Evolutionary conservation across 2,329 filamentous ascomycete genomes (phyloP).

Genomic region (Chaetoscypha palmicola): DNA sequence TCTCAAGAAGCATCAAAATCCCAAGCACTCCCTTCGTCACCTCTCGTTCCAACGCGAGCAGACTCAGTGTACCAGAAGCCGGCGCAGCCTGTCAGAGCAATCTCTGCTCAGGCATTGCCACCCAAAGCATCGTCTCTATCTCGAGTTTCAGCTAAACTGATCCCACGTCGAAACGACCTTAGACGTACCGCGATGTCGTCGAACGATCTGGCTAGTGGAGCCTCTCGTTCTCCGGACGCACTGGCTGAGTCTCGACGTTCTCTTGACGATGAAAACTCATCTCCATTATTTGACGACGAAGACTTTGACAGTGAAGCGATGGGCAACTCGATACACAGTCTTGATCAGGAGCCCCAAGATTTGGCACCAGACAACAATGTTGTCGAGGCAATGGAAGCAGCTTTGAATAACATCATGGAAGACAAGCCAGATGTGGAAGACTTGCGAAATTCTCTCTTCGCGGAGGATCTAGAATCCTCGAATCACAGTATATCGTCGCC

Average conservation of each 20-base stretch:
- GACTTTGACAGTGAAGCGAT: conserved; percentile 65
- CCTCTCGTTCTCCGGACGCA: conserved; percentile 29
- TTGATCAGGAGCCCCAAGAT: conserved; percentile 62
- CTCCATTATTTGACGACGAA: conserved; percentile 75
- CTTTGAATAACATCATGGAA: conserved; percentile 86
- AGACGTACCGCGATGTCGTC: conserved; percentile 54
- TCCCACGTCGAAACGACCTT: conserved; percentile 43
- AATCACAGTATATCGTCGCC: conserved; percentile 43
- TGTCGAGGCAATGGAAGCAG: conserved; percentile 87
- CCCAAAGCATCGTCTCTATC: conserved; percentile 37
- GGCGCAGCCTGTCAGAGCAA: conserved; percentile 16
- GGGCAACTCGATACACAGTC: conserved; percentile 65
- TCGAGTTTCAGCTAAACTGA: conserved; percentile 41
- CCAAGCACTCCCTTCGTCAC: conserved; percentile 15
- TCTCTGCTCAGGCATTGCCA: conserved; percentile 31
- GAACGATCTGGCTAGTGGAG: conserved; percentile 47
- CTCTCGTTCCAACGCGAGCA: conserved; percentile 29
- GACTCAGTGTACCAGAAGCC: conserved; percentile 33
- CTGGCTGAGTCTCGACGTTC: conserved; percentile 52
- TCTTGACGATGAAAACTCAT: conserved; percentile 55
- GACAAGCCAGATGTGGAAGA: conserved; percentile 63
- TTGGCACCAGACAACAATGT: conserved; percentile 65
- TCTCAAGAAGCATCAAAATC: conserved; percentile 63
- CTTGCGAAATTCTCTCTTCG: conserved; percentile 60
- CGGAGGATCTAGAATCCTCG: conserved; percentile 39